These are phyloP conservation scores for Quercus mongolica DNA, from an alignment of 306 rosid species.

Conservation along the genomic window DNA sequence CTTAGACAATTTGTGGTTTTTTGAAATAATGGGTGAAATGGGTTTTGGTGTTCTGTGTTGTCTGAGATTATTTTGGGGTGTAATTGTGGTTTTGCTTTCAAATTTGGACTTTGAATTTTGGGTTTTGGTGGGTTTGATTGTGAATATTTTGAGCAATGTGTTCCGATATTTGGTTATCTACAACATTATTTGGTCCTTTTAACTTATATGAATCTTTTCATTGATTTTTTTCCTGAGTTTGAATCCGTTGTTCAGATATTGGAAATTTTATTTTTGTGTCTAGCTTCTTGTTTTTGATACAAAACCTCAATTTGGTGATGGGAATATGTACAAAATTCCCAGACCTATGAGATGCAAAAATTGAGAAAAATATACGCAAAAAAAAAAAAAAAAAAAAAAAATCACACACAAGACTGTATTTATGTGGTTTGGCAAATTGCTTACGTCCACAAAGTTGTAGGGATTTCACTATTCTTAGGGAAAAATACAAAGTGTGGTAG, in stretches of 20 bases:
- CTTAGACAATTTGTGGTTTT: neutral
- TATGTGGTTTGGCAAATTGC: too few relatives aligned
- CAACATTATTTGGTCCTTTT: neutral
- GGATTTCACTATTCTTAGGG: too few relatives aligned
- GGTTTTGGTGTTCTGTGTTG: neutral
- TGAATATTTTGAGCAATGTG: conserved; percentile 23
- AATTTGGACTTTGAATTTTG: neutral
- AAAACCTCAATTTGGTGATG: neutral
- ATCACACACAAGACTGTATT: too few relatives aligned
- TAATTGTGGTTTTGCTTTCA: conserved; percentile 23
- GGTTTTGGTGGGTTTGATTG: neutral
- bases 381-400: too few relatives aligned
- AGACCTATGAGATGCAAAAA: too few relatives aligned
- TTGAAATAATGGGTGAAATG: neutral
- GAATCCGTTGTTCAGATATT: neutral
- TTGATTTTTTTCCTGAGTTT: neutral
- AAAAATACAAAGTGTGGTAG: too few relatives aligned
- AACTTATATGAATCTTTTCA: neutral
- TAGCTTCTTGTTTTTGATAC: neutral
- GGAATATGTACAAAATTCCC: too few relatives aligned
- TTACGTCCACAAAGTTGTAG: too few relatives aligned
- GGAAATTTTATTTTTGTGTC: neutral
- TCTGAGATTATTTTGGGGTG: neutral
- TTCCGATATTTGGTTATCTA: conserved; percentile 23
- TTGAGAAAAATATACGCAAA: too few relatives aligned